phyloP scores from a whole-genome alignment of 495 filamentous ascomycete species.

The Hypoxylon trugodes region DNA sequence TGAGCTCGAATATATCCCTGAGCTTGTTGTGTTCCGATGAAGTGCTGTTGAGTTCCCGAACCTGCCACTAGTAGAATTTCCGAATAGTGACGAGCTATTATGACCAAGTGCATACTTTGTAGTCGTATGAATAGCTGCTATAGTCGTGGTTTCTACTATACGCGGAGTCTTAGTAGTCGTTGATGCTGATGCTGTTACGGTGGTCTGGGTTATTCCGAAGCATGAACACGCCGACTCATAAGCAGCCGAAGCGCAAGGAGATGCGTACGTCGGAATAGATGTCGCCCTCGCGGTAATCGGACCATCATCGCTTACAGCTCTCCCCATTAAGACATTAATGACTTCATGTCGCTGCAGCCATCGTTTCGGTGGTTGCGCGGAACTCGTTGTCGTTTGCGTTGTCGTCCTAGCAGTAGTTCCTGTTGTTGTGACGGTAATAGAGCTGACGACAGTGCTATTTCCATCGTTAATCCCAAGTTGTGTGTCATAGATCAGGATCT shows the following conservation, averaged over 20 bases:
- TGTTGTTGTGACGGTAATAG: neutral
- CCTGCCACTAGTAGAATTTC: slow-evolving; percentile 4
- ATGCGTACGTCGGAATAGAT: slow-evolving; percentile 35
- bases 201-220: slow-evolving; percentile 28
- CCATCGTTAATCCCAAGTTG: neutral
- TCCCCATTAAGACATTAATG: neutral
- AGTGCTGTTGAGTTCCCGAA: slow-evolving; percentile 3
- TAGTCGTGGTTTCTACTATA: slow-evolving; percentile 16
- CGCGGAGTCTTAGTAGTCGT: slow-evolving; percentile 6
- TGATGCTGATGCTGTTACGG: slow-evolving; percentile 17
- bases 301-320: slow-evolving; percentile 14
- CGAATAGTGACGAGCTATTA: slow-evolving; percentile 6
- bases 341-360: slow-evolving; percentile 12
- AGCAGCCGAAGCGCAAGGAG: slow-evolving; percentile 23
- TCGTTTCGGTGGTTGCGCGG: slow-evolving; percentile 8
- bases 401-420: slow-evolving; percentile 1
- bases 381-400: slow-evolving; percentile 10
- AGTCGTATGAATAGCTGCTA: slow-evolving; percentile 6
- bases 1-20: neutral
- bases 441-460: slow-evolving; percentile 13
- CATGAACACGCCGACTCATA: slow-evolving; percentile 46
- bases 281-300: slow-evolving; percentile 25
- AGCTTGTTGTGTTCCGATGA: slow-evolving; percentile 9
- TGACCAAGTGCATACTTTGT: neutral
- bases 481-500: neutral